A percentile compares a stretch with the other conserved stretches of the same genome.
Conservation (phyloP, 495 filamentous ascomycete genomes). For the Lindgomyces ingoldianus region DNA sequence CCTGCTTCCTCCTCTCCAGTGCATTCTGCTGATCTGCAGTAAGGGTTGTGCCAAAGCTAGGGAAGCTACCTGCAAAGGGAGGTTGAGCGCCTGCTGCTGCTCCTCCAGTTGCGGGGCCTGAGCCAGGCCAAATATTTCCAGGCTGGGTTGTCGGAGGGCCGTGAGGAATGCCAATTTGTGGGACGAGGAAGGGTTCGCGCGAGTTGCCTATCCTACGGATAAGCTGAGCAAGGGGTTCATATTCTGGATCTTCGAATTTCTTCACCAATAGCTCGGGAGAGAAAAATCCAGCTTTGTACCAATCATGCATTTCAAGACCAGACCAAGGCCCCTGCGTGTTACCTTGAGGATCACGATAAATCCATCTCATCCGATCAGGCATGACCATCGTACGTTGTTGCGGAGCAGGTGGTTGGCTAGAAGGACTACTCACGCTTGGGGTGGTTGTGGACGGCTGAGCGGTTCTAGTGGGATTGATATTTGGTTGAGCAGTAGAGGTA, state of each 20-base stretch:
- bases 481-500: constrained; percentile 10
- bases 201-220: constrained; percentile 97
- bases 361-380: constrained; percentile 98
- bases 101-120: constrained; percentile 41
- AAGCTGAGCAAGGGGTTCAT: constrained; percentile 92
- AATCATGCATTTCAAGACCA: constrained; percentile 98
- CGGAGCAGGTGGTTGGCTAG: constrained; percentile 62
- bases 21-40: constrained; percentile 98
- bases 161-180: constrained; percentile 91
- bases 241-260: constrained; percentile 87
- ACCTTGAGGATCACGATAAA: constrained; percentile 92
- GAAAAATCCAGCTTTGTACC: constrained; percentile 99
- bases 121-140: constrained; percentile 48
- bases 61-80: constrained; percentile 92
- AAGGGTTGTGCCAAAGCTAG: constrained; percentile 94
- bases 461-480: constrained; percentile 19
- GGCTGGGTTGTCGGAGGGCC: constrained; percentile 61
- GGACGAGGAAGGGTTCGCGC: constrained; percentile 93
- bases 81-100: constrained; percentile 69
- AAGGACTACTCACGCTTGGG: constrained; percentile 41
- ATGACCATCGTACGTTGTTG: constrained; percentile 96
- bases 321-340: constrained; percentile 91
- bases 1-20: constrained; percentile 91
- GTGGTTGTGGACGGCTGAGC: constrained; percentile 25
- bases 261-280: constrained; percentile 90